These are phyloP conservation scores for Haplosporangium gracile DNA, from an alignment of 192 early-diverging fungal species.

Conservation along the genomic window DNA sequence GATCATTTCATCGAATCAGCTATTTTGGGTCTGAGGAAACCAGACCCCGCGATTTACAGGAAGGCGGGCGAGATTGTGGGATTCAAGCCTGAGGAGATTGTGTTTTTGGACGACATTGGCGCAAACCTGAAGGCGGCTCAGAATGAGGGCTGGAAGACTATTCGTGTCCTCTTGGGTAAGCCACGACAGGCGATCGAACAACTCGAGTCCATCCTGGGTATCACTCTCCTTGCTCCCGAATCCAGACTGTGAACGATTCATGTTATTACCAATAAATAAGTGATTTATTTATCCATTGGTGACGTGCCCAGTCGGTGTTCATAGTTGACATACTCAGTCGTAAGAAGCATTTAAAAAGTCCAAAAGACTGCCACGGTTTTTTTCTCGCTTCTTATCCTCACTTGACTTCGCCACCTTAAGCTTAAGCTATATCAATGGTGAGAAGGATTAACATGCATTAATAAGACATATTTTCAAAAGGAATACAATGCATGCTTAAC, in stretches of 20 bases:
- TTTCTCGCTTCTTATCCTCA: conserved; percentile 52
- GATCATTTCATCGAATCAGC: conserved; percentile 83
- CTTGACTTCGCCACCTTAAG: conserved; percentile 46
- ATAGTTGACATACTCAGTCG: neutral
- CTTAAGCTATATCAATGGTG: conserved; percentile 21
- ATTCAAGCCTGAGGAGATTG: conserved; percentile 73
- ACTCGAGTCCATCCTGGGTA: conserved; percentile 59
- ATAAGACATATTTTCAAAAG: neutral
- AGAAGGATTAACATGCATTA: neutral
- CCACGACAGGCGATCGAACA: conserved; percentile 63
- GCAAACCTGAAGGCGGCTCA: conserved; percentile 79
- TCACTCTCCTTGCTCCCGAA: conserved; percentile 16
- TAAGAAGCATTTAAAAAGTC: conserved; percentile 51
- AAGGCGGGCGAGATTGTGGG: conserved; percentile 80
- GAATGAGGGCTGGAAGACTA: conserved; percentile 77
- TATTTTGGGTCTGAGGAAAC: conserved; percentile 83
- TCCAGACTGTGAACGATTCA: conserved; percentile 10
- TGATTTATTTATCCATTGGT: neutral
- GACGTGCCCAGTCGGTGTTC: neutral
- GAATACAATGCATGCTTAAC: neutral
- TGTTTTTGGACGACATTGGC: conserved; percentile 92
- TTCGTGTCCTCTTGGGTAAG: conserved; percentile 70
- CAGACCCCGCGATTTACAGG: conserved; percentile 80
- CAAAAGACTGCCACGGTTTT: conserved; percentile 46
- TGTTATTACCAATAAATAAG: neutral